Evolutionary conservation across 257 asterid species (phyloP).

Genomic region (Mitragyna speciosa): DNA sequence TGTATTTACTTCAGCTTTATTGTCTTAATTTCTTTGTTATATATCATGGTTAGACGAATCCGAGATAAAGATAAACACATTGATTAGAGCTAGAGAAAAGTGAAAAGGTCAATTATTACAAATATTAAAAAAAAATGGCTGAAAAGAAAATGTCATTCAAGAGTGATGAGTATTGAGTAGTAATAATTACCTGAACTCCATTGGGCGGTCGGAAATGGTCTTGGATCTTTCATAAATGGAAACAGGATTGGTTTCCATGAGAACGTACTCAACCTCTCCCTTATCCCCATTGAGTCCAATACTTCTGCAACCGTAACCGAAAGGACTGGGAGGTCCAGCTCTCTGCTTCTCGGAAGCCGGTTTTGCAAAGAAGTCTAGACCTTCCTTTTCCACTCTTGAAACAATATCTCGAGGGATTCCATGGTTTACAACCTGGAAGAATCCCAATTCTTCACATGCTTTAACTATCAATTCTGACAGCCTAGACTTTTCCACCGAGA

Average conservation of each 20-base stretch:
- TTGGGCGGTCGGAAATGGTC: slow-evolving; percentile 43
- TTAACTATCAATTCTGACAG: slow-evolving; percentile 36
- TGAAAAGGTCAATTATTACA: no score
- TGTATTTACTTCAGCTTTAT: slow-evolving; percentile 1
- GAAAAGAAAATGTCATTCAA: no score
- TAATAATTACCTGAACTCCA: slow-evolving; percentile 49
- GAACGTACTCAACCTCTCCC: slow-evolving; percentile 71
- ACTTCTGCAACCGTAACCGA: slow-evolving; percentile 74
- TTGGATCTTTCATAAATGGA: slow-evolving; percentile 41
- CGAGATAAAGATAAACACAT: no score
- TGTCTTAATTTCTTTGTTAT: not conserved
- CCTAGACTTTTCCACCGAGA: slow-evolving; percentile 33
- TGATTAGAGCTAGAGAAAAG: no score
- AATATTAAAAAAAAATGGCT: no score
- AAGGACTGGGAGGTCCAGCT: slow-evolving; percentile 56
- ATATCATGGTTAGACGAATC: no score
- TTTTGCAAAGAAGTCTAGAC: slow-evolving; percentile 44
- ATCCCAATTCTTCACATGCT: slow-evolving; percentile 67
- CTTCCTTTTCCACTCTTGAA: slow-evolving; percentile 45
- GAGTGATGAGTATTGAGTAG: no score
- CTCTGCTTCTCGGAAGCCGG: slow-evolving; percentile 47
- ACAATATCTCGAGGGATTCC: slow-evolving; percentile 48
- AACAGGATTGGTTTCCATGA: slow-evolving; percentile 48
- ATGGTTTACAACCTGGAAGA: slow-evolving; percentile 62
- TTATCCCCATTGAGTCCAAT: slow-evolving; percentile 75